Base-by-base conservation (phyloP, 441 rosid species). In the Adansonia rubrostipa region DNA sequence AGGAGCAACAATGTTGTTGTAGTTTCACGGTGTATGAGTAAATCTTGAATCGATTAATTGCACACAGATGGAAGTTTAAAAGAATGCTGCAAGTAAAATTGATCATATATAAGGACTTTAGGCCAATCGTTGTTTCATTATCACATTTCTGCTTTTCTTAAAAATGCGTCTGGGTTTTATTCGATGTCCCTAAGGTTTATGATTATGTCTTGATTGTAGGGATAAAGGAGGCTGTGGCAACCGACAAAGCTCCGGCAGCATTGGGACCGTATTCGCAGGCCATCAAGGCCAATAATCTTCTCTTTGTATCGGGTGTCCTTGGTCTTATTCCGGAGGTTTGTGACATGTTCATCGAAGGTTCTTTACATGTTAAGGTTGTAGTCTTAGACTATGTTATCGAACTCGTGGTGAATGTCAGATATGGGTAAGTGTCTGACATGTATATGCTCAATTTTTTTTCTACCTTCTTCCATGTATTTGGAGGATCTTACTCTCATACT, bases 261-360 rank as follows among this genome's bases (percentile, higher is more conserved):
- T 75, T 94, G 69, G 99, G 99, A 78, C 99, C 99, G 0, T 96
- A 96, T 86, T 91, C 98, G 80, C 98, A 96, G 89, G 99, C 98
- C 4, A 92, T 93, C 80, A 94, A 92, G 85, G 88, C 90, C 78
- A 87, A 93, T 84, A 91, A 94, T 77, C 88, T 93, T 80, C 71
- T 96, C 71, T 96, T 94, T 79, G 86, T 92, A 58, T 94, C 99
- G 9, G 98, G 98, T 80, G 96, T 91, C 80, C 87, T 92, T 56
- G 98, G 98, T 75, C 96, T 94, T 79, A 76, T 93, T 70, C 98
- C 99, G 4, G 98, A 93, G 98, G 99, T 95, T 80, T 20, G 84
- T 53, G 44, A 50, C 7, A 5, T 74, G 9, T 80, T 40, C 9
- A 36, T 53, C n/a, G 19, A 19, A 71, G 6, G 61, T 62, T 8